A percentile compares a stretch with the other conserved stretches of the same genome.
These are phyloP conservation scores for Trichoderma harzianum DNA, from an alignment of 2,329 filamentous ascomycete species.

Conservation along the genomic window DNA sequence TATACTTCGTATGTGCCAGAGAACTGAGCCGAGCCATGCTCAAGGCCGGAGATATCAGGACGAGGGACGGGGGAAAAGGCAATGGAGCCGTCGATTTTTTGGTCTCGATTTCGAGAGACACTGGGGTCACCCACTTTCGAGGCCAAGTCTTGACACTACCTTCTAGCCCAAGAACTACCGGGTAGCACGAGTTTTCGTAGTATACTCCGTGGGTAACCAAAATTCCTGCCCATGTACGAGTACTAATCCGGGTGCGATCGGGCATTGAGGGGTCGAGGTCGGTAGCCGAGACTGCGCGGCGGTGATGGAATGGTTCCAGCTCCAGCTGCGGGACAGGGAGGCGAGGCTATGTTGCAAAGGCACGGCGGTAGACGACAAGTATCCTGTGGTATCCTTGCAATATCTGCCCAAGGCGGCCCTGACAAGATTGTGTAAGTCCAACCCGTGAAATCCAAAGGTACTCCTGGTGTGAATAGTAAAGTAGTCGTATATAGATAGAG, in stretches of 20 bases:
- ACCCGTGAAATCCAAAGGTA: neutral
- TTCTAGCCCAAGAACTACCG: neutral
- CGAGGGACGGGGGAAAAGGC: neutral
- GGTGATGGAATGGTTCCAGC: neutral
- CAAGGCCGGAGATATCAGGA: neutral
- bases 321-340: neutral
- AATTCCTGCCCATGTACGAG: neutral
- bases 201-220: neutral
- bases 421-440: neutral
- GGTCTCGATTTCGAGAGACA: neutral
- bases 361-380: neutral
- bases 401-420: neutral
- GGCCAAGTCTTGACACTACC: neutral
- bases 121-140: neutral
- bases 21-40: neutral
- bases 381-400: neutral
- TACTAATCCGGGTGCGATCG: neutral
- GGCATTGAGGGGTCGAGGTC: slow-evolving; percentile 6
- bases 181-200: neutral
- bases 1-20: neutral
- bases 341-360: neutral
- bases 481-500: neutral
- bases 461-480: neutral
- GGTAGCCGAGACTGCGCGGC: slow-evolving; percentile 5
- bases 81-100: neutral